Evolutionary conservation across 2,329 filamentous ascomycete species (phyloP), one percentile per base, ranked within the genome.

Genomic region (Sporothrix brasiliensis): DNA sequence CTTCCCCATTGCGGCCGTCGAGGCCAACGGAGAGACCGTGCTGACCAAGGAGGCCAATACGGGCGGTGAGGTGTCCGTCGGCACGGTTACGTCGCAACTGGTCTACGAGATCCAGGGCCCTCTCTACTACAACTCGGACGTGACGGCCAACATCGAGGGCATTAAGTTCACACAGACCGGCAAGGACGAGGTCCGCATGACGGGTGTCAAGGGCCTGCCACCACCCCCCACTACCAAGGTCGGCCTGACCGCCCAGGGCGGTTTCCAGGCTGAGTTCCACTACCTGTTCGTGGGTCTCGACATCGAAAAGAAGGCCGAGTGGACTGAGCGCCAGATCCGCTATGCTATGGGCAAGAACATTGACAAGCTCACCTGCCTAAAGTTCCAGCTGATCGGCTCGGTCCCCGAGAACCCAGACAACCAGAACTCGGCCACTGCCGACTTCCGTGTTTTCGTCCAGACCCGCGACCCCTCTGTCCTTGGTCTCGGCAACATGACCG

Each of bases 1-100:
- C 0, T 85, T 84, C 70, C 82, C 82, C 0, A 84, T 86, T 71
- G 83, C 82, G 0, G 83, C 86, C 67, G 79, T 87, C 7, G 80
- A 79, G 19, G 76, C 73, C 1, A 81, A 83, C 73, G 84, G 84
- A 0, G 72, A 73, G 60, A 69, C 67, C 58, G 72, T 74, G 47
- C 75, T 78, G 39, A 74, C 73, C 44, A 78, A 78, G 70, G 75
- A 77, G 69, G 65, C 72, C 34, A 76, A 74, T 3, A 65, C 52
- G 30, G 73, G 72, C 66, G 76, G 76, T 14, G 73, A 70, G 54
- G 68, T 75, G 27, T 72, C 69, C n/a, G 70, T 73, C 54, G 70
- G 70, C 61, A 72, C 73, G 4, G 68, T 72, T 10, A 70, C 70
- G 34, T 72, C 70, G 60, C 79, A 79, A 75, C 75, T 79, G 13